Conservation (phyloP, 192 early-diverging fungal genomes). For the Kickxella alabastrina region DNA sequence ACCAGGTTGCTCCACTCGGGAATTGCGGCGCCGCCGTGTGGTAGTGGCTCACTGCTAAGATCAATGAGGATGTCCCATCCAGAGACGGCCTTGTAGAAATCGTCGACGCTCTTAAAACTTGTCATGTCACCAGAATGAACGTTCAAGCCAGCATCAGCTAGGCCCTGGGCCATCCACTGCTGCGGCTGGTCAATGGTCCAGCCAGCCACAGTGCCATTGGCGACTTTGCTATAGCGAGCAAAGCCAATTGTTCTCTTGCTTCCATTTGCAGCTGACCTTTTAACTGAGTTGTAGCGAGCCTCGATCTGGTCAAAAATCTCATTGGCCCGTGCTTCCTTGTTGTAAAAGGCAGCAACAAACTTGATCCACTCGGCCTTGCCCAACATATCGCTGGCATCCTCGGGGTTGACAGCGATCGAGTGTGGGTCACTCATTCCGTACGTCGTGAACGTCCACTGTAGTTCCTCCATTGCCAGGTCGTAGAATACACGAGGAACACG, state of each 20-base stretch:
- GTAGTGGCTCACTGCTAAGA: slow-evolving; percentile 45
- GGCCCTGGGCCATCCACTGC: slow-evolving; percentile 47
- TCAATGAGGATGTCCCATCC: slow-evolving; percentile 66
- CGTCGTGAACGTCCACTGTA: slow-evolving; percentile 52
- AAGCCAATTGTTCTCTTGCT: slow-evolving; percentile 25
- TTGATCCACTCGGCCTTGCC: slow-evolving; percentile 50
- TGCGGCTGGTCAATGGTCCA: slow-evolving; percentile 44
- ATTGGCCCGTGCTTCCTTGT: slow-evolving; percentile 39
- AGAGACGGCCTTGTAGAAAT: slow-evolving; percentile 52
- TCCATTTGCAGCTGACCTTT: slow-evolving; percentile 7
- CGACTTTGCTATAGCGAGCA: slow-evolving; percentile 45
- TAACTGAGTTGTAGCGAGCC: slow-evolving; percentile 29
- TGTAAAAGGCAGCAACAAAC: slow-evolving; percentile 37
- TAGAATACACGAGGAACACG: slow-evolving; percentile 37
- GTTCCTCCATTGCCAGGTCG: slow-evolving; percentile 47
- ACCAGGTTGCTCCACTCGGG: slow-evolving; percentile 41
- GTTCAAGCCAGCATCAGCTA: slow-evolving; percentile 58
- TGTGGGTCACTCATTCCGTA: slow-evolving; percentile 48
- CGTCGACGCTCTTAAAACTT: slow-evolving; percentile 32
- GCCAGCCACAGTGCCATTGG: slow-evolving; percentile 36
- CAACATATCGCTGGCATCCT: slow-evolving; percentile 35
- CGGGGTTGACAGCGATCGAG: slow-evolving; percentile 39
- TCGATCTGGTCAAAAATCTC: slow-evolving; percentile 36
- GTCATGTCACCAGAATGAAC: slow-evolving; percentile 25
- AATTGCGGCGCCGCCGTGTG: slow-evolving; percentile 54